A percentile compares a stretch with the other conserved stretches of the same genome.
phyloP scores from a whole-genome alignment of 139 green algal genomes.

The Astrephomene gubernaculifera region DNA sequence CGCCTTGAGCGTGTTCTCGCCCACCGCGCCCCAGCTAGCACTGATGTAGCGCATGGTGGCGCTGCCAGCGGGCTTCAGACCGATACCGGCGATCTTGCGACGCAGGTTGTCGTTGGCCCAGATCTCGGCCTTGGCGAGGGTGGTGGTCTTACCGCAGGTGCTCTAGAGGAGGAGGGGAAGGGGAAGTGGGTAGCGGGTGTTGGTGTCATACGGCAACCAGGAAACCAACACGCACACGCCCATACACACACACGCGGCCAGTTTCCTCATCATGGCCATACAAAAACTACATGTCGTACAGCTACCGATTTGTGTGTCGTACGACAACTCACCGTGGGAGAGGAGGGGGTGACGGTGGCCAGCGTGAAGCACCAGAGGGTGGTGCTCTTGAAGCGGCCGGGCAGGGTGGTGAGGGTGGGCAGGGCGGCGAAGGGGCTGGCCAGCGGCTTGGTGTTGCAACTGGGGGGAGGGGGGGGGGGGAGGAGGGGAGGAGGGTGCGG shows the following conservation, averaged over 20 bases:
- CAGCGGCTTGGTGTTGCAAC: neutral
- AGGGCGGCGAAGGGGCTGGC: constrained; percentile 13
- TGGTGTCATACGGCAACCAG: too few species aligned
- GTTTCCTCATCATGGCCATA: too few species aligned
- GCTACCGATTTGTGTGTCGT: too few species aligned
- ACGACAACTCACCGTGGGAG: neutral
- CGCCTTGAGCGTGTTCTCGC: constrained; percentile 23
- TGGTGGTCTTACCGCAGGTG: neutral
- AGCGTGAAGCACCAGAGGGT: constrained; percentile 3
- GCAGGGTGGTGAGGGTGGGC: neutral
- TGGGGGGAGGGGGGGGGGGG: neutral
- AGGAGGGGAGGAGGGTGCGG: neutral
- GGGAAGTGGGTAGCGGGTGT: too few species aligned
- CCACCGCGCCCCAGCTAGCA: neutral
- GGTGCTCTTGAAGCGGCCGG: neutral
- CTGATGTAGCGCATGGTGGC: neutral
- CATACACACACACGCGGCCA: too few species aligned
- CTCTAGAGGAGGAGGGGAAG: neutral
- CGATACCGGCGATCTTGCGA: neutral
- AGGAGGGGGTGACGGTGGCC: neutral
- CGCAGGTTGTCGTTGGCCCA: constrained; percentile 11
- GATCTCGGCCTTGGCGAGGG: constrained; percentile 8
- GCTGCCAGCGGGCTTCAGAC: neutral
- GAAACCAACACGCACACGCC: too few species aligned
- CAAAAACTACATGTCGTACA: too few species aligned